Conservation (phyloP, 768 basidiomycete genomes). For the Leccinum variicolor region DNA sequence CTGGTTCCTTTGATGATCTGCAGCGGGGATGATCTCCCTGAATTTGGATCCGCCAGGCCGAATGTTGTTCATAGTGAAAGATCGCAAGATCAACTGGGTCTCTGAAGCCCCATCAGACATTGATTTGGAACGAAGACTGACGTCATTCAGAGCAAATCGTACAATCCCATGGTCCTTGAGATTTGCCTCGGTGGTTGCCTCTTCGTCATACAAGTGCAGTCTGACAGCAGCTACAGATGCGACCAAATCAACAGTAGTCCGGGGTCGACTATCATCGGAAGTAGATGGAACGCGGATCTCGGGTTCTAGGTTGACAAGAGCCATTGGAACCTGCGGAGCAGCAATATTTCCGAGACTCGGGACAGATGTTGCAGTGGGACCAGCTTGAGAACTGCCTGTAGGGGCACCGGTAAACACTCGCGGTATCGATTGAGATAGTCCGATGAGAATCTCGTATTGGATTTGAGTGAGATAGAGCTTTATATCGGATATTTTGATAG, state of each 20-base stretch:
- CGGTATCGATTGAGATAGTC: constrained; percentile 65
- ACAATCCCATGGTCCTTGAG: constrained; percentile 80
- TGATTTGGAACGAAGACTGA: constrained; percentile 73
- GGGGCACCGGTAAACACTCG: constrained; percentile 52
- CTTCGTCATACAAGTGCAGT: constrained; percentile 79
- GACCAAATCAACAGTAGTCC: constrained; percentile 71
- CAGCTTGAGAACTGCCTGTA: constrained; percentile 37
- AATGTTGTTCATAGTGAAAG: constrained; percentile 90
- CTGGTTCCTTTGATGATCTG: constrained; percentile 83
- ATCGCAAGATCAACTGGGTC: constrained; percentile 83
- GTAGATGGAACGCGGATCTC: constrained; percentile 43
- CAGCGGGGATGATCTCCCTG: constrained; percentile 93
- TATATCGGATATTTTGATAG: constrained; percentile 76
- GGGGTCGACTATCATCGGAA: constrained; percentile 33
- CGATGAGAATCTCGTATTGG: constrained; percentile 74
- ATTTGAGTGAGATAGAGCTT: constrained; percentile 78
- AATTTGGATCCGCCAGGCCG: constrained; percentile 78
- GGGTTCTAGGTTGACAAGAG: constrained; percentile 40
- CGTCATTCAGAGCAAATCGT: constrained; percentile 79
- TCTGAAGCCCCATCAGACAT: constrained; percentile 82
- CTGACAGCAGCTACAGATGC: constrained; percentile 70
- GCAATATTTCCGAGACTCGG: constrained; percentile 3
- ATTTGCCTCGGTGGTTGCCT: constrained; percentile 52
- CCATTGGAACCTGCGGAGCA: constrained; percentile 1
- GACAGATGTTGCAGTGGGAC: constrained; percentile 20